Percentiles rank a stretch among this genome's conserved stretches.
Evolutionary conservation across 768 basidiomycete genomes (phyloP).

Genomic region (Boletus sensibilis): DNA sequence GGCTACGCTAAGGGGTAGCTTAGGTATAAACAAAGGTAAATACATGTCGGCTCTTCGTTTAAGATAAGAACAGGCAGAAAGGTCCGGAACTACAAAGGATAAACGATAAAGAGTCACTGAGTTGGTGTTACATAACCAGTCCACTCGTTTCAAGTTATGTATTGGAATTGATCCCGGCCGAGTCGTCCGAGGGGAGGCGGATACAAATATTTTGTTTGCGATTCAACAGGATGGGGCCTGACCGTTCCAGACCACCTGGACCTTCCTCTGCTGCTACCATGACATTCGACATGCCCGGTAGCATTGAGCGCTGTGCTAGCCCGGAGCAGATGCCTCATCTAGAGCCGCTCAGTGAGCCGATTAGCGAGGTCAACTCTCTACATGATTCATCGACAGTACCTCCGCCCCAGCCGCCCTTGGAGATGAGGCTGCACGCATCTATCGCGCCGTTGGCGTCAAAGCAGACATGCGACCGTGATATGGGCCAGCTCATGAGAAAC

Average conservation of each 20-base stretch:
- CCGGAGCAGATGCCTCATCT: conserved; percentile 22
- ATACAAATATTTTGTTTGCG: background rate
- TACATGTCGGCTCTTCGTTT: no score
- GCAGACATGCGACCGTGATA: background rate
- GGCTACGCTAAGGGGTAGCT: no score
- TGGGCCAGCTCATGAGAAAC: background rate
- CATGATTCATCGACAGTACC: background rate
- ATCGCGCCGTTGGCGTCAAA: background rate
- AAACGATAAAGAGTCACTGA: no score
- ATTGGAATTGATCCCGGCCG: background rate
- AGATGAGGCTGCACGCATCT: background rate
- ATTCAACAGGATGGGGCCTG: background rate
- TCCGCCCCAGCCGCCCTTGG: background rate
- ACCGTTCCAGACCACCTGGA: background rate
- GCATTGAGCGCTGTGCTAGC: background rate
- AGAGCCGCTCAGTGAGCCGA: conserved; percentile 19
- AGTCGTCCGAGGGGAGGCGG: background rate
- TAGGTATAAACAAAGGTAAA: no score
- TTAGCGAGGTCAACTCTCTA: conserved; percentile 1
- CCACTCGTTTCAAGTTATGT: background rate
- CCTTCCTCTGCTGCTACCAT: background rate
- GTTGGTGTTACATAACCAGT: background rate
- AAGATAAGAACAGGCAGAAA: no score
- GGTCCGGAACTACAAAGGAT: no score
- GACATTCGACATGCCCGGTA: conserved; percentile 11